Evolutionary conservation across 345 rosid species (phyloP).

Genomic region (Aquilaria yunnanensis): DNA sequence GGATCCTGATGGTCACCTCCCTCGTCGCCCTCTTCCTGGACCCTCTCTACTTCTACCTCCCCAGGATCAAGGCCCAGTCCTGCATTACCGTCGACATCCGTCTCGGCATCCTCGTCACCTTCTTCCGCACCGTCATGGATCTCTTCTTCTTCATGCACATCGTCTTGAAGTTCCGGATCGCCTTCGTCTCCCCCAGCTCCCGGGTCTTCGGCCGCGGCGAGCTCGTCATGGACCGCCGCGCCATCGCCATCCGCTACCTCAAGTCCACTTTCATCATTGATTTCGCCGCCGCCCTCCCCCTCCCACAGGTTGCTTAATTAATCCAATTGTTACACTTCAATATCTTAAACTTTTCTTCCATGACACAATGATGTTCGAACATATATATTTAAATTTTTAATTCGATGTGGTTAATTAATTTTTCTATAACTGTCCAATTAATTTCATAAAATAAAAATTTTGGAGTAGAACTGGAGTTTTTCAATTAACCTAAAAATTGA

Average conservation of each 20-base stretch:
- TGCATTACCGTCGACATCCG: constrained; percentile 45
- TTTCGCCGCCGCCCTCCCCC: constrained; percentile 68
- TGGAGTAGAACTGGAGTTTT: too few relatives aligned
- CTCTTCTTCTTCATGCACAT: constrained; percentile 57
- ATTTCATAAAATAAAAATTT: background rate
- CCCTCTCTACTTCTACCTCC: constrained; percentile 84
- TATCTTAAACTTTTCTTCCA: background rate
- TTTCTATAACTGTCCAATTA: background rate
- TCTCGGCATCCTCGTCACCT: constrained; percentile 51
- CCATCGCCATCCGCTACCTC: constrained; percentile 58
- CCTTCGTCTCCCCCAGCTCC: constrained; percentile 60
- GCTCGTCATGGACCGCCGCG: constrained; percentile 62
- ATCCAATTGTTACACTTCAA: background rate
- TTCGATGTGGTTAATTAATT: background rate
- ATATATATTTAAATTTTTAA: background rate
- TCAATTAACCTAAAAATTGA: too few relatives aligned
- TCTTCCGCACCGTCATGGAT: constrained; percentile 64
- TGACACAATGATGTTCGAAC: background rate
- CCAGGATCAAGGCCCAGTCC: constrained; percentile 37
- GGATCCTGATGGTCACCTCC: constrained; percentile 57
- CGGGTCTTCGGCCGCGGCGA: constrained; percentile 81
- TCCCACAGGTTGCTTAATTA: constrained; percentile 61
- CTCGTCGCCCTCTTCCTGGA: constrained; percentile 72
- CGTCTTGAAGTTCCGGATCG: constrained; percentile 60
- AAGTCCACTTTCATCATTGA: constrained; percentile 55